Evolutionary conservation across 805 yeast genomes (phyloP), one percentile per base, ranked within the genome.

Genomic region (Candida dajiaensis): DNA sequence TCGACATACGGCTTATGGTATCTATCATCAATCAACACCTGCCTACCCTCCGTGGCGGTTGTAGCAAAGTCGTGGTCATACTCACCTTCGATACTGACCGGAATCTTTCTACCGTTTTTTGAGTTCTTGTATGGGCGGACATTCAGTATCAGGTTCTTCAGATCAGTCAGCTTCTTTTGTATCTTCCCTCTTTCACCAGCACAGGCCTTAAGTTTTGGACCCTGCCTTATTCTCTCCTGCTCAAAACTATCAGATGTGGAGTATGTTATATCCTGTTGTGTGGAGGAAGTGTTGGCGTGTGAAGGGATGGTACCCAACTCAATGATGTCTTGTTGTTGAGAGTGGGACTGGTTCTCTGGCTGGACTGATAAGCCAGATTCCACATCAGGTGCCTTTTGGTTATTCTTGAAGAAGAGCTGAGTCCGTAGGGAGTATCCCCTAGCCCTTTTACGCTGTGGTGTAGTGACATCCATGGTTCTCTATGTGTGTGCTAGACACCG

Each of bases 21-120:
- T 50, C 97, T 72, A 59, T 85, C 94, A 64, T 92, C 98, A 2
- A 83, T 57, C 33, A 83, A 66, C 2, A 68, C 61, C 10, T 47
- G 52, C 4, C 20, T 64, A 62, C 47, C 61, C 61, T n/a, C 55
- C 12, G 40, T 46, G 28, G 53, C 52, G 11, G 25, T 28, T 44
- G 61, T 68, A 35, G 57, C 59, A 52, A 61, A 70, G 16, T 52
- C 57, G 16, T 47, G 56, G 20, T 65, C 52, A 31, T 59, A 63
- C 3, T 63, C 63, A 20, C 72, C 65, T 45, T 73, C 67, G 15
- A 81, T 56, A 1, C 77, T 67, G 7, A 89, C 62, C 0, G 96
- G 96, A n/a, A 90, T 76, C 31, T 72, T 68, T 50, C 98, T 71
- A 3, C 97, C 97, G 40, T 80, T 74, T 38, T 71, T 72, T 0